These are phyloP conservation scores for Talaromyces borbonicus DNA, from an alignment of 495 filamentous ascomycete species.

Conservation along the genomic window DNA sequence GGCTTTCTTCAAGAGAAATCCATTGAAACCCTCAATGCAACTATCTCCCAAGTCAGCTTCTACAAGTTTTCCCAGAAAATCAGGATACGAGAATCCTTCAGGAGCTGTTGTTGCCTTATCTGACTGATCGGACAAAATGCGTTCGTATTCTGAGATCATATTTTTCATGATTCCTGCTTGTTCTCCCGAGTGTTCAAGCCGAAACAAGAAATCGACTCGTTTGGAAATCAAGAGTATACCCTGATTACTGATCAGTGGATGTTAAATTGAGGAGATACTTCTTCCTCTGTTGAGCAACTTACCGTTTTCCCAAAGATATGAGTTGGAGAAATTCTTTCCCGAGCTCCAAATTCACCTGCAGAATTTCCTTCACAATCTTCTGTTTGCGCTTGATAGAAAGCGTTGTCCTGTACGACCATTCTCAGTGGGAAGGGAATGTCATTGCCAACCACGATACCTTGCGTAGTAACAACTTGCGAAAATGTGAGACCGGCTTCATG, in stretches of 20 bases:
- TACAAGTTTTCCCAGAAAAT: no score
- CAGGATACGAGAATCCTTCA: no score
- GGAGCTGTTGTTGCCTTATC: no score
- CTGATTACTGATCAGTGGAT: neutral
- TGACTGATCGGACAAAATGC: neutral
- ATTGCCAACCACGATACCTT: slow-evolving; percentile 2
- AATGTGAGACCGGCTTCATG: neutral
- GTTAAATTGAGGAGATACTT: neutral
- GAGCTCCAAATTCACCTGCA: slow-evolving; percentile 27
- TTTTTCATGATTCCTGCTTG: neutral
- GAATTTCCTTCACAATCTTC: slow-evolving; percentile 28
- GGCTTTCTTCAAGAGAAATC: neutral
- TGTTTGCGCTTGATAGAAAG: slow-evolving; percentile 23
- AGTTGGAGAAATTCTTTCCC: slow-evolving; percentile 18
- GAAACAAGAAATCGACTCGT: neutral
- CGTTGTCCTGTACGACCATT: slow-evolving; percentile 20
- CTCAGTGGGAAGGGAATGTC: slow-evolving; percentile 14
- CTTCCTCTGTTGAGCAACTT: neutral
- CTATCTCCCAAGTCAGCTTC: neutral
- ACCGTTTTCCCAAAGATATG: slow-evolving; percentile 29
- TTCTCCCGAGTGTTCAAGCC: neutral
- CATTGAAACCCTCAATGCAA: neutral
- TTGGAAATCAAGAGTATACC: neutral
- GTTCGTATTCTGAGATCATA: neutral
- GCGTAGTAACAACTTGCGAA: slow-evolving; percentile 1